These are phyloP conservation scores for Alternaria panax DNA, from an alignment of 2,329 filamentous ascomycete species.

Conservation along the genomic window DNA sequence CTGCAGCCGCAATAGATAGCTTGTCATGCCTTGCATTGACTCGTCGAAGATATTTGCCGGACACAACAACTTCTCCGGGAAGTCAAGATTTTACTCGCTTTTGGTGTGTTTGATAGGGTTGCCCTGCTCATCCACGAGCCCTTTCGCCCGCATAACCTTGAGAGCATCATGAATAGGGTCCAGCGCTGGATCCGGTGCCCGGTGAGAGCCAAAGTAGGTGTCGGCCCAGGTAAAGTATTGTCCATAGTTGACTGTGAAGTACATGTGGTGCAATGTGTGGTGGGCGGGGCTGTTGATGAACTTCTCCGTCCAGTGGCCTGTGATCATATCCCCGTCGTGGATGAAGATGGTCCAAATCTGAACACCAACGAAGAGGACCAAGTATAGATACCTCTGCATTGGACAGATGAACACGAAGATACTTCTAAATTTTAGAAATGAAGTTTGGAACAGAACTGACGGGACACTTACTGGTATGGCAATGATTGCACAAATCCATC, in stretches of 20 bases:
- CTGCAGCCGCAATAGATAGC: background rate
- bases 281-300: constrained; percentile 14
- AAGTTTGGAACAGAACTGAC: background rate
- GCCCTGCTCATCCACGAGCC: constrained; percentile 10
- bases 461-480: constrained; percentile 12
- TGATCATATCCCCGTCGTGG: constrained; percentile 14
- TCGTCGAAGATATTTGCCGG: background rate
- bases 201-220: constrained; percentile 11
- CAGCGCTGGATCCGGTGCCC: constrained; percentile 7
- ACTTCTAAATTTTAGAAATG: constrained; percentile 2
- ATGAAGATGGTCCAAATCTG: constrained; percentile 16
- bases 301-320: constrained; percentile 12
- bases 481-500: constrained; percentile 11
- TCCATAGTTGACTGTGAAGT: constrained; percentile 16
- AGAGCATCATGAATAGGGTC: constrained; percentile 15
- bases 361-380: constrained; percentile 13
- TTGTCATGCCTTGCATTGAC: constrained; percentile 1
- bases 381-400: constrained; percentile 15
- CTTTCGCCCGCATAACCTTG: constrained; percentile 14
- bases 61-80: constrained; percentile 3
- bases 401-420: constrained; percentile 12
- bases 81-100: constrained; percentile 4
- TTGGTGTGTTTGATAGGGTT: constrained; percentile 10
- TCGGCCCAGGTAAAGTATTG: constrained; percentile 15
- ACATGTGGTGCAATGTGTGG: constrained; percentile 15